phyloP scores from a whole-genome alignment of 2,329 filamentous ascomycete species.

The Epichloe gansuensis region DNA sequence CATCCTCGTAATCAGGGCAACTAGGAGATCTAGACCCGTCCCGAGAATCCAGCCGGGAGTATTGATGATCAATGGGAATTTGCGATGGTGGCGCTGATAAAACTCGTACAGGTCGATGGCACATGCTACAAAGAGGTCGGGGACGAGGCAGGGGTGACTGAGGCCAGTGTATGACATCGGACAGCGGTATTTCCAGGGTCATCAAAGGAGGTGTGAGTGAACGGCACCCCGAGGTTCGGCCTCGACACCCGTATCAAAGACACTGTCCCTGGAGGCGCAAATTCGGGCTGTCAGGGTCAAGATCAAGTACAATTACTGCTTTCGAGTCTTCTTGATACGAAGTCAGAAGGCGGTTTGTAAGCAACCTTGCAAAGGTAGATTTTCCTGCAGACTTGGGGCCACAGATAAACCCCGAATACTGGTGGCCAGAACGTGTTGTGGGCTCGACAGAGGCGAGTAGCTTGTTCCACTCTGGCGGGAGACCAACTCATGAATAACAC shows the following conservation, averaged over 20 bases:
- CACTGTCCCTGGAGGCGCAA: conserved; percentile 55
- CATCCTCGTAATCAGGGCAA: conserved; percentile 40
- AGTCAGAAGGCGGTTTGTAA: conserved; percentile 57
- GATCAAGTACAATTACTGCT: conserved; percentile 45
- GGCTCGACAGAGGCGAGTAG: conserved; percentile 35
- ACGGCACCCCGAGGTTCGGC: conserved; percentile 55
- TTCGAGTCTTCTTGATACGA: conserved; percentile 10
- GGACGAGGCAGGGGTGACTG: conserved; percentile 52
- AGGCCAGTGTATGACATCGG: conserved; percentile 54
- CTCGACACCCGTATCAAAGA: conserved; percentile 50
- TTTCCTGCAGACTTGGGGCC: conserved; percentile 65
- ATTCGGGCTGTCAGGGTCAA: conserved; percentile 71
- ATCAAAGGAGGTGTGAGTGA: conserved; percentile 41
- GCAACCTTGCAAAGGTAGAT: conserved; percentile 57
- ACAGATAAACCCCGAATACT: conserved; percentile 43
- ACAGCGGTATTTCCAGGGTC: conserved; percentile 29
- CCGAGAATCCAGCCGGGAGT: conserved; percentile 64
- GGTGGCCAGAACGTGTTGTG: conserved; percentile 18
- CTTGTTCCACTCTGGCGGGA: conserved; percentile 51
- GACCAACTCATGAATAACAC: conserved; percentile 39
- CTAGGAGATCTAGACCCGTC: conserved; percentile 53
- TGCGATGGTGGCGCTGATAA: conserved; percentile 35
- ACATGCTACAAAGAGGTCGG: conserved; percentile 54
- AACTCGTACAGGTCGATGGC: conserved; percentile 48
- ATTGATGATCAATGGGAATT: conserved; percentile 55